A percentile compares a stretch with the other conserved stretches of the same genome.
These are phyloP conservation scores for Trichocladium uniseriatum DNA, from an alignment of 495 filamentous ascomycete species.

Conservation along the genomic window DNA sequence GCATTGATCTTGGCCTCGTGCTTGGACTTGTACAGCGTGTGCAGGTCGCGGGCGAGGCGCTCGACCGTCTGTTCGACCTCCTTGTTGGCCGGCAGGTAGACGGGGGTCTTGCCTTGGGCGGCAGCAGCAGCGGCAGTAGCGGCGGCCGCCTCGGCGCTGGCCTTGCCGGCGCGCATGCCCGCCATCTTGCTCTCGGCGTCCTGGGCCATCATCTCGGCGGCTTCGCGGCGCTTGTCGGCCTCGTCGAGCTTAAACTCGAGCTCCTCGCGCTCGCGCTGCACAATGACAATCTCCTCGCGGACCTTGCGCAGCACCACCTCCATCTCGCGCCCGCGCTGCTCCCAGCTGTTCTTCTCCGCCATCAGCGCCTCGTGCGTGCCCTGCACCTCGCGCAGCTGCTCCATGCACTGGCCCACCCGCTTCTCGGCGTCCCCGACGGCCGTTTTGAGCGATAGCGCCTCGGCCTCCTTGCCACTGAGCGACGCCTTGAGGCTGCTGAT, in stretches of 20 bases:
- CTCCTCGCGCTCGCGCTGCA: constrained; percentile 67
- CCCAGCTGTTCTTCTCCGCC: constrained; percentile 74
- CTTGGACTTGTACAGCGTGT: constrained; percentile 89
- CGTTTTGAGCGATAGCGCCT: constrained; percentile 72
- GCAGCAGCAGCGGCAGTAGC: constrained; percentile 13
- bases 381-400: constrained; percentile 66
- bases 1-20: constrained; percentile 92
- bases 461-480: constrained; percentile 82
- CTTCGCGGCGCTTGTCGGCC: constrained; percentile 58
- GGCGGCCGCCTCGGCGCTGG: constrained; percentile 28
- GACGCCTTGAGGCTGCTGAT: constrained; percentile 84
- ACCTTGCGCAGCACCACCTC: constrained; percentile 67
- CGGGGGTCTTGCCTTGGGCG: constrained; percentile 6
- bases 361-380: constrained; percentile 57
- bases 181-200: constrained; percentile 68
- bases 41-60: constrained; percentile 79
- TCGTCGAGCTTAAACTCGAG: constrained; percentile 63
- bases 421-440: constrained; percentile 83
- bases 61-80: constrained; percentile 84
- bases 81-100: constrained; percentile 21
- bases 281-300: constrained; percentile 68
- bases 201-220: constrained; percentile 51
- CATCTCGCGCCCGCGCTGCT: constrained; percentile 75
- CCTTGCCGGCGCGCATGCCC: constrained; percentile 50
- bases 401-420: constrained; percentile 77